Conservation (phyloP, 768 basidiomycete genomes). For the Trametes cubensis region DNA sequence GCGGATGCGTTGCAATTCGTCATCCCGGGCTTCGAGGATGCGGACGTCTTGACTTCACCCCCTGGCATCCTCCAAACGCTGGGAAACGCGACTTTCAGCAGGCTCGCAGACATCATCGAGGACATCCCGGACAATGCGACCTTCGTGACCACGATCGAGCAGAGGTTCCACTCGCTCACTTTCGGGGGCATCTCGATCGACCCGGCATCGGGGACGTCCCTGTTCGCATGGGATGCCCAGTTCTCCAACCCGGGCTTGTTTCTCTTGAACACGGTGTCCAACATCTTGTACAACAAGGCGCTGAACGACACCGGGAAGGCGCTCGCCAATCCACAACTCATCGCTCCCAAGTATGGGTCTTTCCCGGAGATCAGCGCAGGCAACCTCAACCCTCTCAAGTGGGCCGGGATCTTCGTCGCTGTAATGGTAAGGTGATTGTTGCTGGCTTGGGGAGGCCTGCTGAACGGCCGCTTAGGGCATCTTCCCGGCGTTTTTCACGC, state of each 20-base stretch:
- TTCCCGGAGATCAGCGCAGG: slow-evolving; percentile 61
- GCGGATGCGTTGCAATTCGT: slow-evolving; percentile 48
- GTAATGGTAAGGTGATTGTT: slow-evolving; percentile 54
- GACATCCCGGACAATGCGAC: slow-evolving; percentile 58
- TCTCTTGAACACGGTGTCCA: slow-evolving; percentile 69
- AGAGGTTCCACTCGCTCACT: slow-evolving; percentile 56
- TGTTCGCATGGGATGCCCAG: slow-evolving; percentile 74
- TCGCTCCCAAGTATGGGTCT: slow-evolving; percentile 55
- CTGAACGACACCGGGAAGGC: slow-evolving; percentile 52
- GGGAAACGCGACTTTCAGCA: slow-evolving; percentile 38
- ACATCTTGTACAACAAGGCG: slow-evolving; percentile 65
- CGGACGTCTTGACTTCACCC: slow-evolving; percentile 52
- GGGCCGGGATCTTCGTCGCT: slow-evolving; percentile 75
- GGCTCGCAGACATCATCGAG: slow-evolving; percentile 38
- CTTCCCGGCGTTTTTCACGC: slow-evolving; percentile 77
- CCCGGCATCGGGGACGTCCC: slow-evolving; percentile 45
- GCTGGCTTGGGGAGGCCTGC: neutral
- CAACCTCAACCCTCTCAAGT: slow-evolving; percentile 65
- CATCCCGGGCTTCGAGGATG: slow-evolving; percentile 36
- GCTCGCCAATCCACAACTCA: slow-evolving; percentile 47
- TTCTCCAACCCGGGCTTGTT: slow-evolving; percentile 61
- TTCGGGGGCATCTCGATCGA: slow-evolving; percentile 73
- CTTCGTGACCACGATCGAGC: slow-evolving; percentile 55
- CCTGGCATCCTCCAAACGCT: slow-evolving; percentile 52
- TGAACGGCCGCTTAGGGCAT: slow-evolving; percentile 50